Evolutionary conservation across 2,329 filamentous ascomycete genomes (phyloP).

Genomic region (Ophiostoma sp.): DNA sequence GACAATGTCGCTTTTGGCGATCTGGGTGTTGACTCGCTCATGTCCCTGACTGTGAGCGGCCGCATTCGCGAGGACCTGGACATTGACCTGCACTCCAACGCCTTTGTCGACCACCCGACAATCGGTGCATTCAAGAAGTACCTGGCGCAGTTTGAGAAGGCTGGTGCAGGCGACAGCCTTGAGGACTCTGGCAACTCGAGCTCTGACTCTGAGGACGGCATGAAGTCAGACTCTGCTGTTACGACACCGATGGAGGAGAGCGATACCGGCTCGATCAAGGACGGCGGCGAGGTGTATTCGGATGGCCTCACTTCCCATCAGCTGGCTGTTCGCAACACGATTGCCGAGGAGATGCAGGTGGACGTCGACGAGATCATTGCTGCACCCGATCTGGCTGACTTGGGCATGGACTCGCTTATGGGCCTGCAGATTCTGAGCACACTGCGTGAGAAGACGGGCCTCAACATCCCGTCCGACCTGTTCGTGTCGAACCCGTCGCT

Average conservation of each 20-base stretch:
- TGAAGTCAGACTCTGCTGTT: slow-evolving; percentile 46
- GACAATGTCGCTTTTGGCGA: slow-evolving; percentile 54
- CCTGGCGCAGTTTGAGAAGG: slow-evolving; percentile 38
- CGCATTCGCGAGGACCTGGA: slow-evolving; percentile 55
- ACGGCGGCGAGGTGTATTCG: slow-evolving; percentile 36
- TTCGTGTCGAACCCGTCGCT: slow-evolving; percentile 58
- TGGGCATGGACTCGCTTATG: slow-evolving; percentile 57
- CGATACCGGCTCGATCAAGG: slow-evolving; percentile 45
- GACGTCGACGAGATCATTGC: slow-evolving; percentile 57
- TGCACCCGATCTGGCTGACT: slow-evolving; percentile 49
- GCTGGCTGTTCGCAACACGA: slow-evolving; percentile 57
- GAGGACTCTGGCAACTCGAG: slow-evolving; percentile 37
- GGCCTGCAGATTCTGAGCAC: slow-evolving; percentile 51
- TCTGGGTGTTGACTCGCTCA: slow-evolving; percentile 57
- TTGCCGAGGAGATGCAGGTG: slow-evolving; percentile 68
- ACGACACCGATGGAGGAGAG: slow-evolving; percentile 52
- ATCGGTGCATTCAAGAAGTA: slow-evolving; percentile 49
- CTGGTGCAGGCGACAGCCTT: slow-evolving; percentile 25
- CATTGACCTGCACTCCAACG: slow-evolving; percentile 48
- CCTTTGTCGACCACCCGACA: slow-evolving; percentile 51
- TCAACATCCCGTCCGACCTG: slow-evolving; percentile 54
- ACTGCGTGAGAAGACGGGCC: slow-evolving; percentile 49
- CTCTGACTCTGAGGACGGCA: slow-evolving; percentile 43
- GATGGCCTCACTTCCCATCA: slow-evolving; percentile 40
- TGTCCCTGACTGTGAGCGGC: slow-evolving; percentile 53